Base-by-base conservation (phyloP, 2,329 filamentous ascomycete species). In the Exophiala lecanii-corni region DNA sequence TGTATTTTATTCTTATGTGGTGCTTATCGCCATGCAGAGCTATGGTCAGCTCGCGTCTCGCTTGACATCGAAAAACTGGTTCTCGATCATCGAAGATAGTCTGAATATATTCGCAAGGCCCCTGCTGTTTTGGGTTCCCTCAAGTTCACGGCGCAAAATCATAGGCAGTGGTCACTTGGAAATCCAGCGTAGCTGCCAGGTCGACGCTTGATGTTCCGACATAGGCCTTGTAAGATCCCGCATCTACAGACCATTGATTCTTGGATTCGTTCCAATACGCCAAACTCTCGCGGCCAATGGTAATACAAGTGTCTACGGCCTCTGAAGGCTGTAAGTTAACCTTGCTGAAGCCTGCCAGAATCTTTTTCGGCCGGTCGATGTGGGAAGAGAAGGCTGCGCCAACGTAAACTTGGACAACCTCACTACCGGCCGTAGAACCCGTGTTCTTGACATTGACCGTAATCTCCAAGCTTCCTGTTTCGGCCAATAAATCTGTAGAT, bases 241-340 rank as follows among this genome's bases (percentile, higher is more conserved):
- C 71, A 64, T 85, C 81, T 0, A 74, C 74, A 15, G 76, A 73
- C 82, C 82, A 88, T 55, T 77, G 69, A 39, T 74, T 69, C 12
- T 75, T 68, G 50, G 76, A 72, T 66, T 86, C 82, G 52, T 86
- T 80, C 70, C 79, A 87, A 64, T 80, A 86, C 37, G 76, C 75
- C 0, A 78, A 74, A 0, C 76, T 78, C 37, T 83, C 79, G 64
- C 82, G 85, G 47, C 75, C 59, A 12, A 64, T 57, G 12, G n/a
- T 59, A 36, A 81, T 64, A 4, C 66, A 63, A 4, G 88, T 67
- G 4, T 54, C 65, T 64, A 76, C 72, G 32, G 65, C 71, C 64
- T 82, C 72, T 0, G 80, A 81, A 0, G 77, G 67, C 38, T 71
- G 66, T 1, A 88, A 60, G 42, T 70, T 69, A 0, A 82, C 73